phyloP scores from a whole-genome alignment of 805 yeast species.

The Lipomyces yamadae region DNA sequence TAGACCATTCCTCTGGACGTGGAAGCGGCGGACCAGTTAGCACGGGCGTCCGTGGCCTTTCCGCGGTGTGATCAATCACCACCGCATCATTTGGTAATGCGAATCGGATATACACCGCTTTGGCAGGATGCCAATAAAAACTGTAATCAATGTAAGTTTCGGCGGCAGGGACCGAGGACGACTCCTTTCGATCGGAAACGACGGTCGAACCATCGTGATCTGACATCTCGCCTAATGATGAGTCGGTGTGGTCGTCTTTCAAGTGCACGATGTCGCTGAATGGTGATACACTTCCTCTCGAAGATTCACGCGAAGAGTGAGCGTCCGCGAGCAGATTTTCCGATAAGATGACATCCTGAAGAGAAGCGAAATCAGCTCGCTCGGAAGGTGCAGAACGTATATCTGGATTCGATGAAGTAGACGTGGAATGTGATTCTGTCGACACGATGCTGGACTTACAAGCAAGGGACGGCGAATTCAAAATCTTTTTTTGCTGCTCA shows the following conservation, averaged over 20 bases:
- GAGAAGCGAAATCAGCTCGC: neutral
- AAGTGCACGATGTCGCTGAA: neutral
- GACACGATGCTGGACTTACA: neutral
- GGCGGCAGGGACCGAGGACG: neutral
- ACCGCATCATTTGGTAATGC: conserved; percentile 3
- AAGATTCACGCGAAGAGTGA: conserved; percentile 1
- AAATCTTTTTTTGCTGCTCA: neutral
- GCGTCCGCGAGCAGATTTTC: neutral
- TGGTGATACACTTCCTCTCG: neutral
- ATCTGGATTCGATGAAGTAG: neutral
- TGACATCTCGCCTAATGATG: neutral
- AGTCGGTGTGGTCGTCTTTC: neutral
- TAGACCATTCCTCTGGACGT: neutral
- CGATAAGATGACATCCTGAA: neutral
- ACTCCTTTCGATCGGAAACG: neutral
- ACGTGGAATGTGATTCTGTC: neutral
- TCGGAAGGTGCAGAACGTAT: neutral
- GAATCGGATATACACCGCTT: conserved; percentile 3
- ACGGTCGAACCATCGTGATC: neutral
- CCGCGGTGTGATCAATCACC: neutral
- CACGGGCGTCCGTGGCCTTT: neutral
- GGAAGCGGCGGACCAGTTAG: neutral
- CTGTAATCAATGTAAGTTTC: neutral
- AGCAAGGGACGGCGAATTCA: neutral
- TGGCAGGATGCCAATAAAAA: conserved; percentile 5